Percentiles rank a stretch among this genome's conserved stretches.
Conservation (phyloP, 1,139 yeast genomes). For the Protomyces pachydermus region DNA sequence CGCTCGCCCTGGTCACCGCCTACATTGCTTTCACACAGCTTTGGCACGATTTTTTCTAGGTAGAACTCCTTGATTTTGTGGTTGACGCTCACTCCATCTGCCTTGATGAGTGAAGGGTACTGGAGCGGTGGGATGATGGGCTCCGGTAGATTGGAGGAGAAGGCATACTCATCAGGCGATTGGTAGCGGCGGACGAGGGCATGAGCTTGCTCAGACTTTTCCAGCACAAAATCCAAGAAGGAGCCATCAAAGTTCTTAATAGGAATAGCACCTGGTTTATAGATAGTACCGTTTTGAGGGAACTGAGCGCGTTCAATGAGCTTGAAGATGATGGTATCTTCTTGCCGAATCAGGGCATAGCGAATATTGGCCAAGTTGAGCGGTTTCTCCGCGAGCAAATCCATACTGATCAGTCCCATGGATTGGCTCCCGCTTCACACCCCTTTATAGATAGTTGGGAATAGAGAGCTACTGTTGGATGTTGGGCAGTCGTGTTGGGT, state of each 20-base stretch:
- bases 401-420: conserved; percentile 49
- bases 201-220: conserved; percentile 71
- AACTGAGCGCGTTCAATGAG: conserved; percentile 91
- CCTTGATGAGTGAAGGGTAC: conserved; percentile 72
- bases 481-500: too few species aligned
- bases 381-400: conserved; percentile 62
- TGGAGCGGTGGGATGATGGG: conserved; percentile 73
- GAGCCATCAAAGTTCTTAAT: conserved; percentile 72
- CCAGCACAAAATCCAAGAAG: conserved; percentile 78
- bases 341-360: conserved; percentile 82
- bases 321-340: conserved; percentile 88
- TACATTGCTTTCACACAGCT: conserved; percentile 51
- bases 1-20: conserved; percentile 50
- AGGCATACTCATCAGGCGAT: conserved; percentile 94
- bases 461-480: too few species aligned
- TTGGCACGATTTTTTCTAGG: conserved; percentile 65
- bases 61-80: conserved; percentile 61
- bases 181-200: conserved; percentile 79
- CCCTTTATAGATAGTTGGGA: background rate
- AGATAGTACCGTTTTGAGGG: conserved; percentile 68
- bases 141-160: conserved; percentile 58
- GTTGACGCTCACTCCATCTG: conserved; percentile 73
- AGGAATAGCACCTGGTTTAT: conserved; percentile 53
- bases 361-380: conserved; percentile 77
- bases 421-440: background rate